Percentiles rank a stretch among this genome's conserved stretches.
phyloP scores from a whole-genome alignment of 2,329 filamentous ascomycete species.

The Aspergillus spinulosporus region DNA sequence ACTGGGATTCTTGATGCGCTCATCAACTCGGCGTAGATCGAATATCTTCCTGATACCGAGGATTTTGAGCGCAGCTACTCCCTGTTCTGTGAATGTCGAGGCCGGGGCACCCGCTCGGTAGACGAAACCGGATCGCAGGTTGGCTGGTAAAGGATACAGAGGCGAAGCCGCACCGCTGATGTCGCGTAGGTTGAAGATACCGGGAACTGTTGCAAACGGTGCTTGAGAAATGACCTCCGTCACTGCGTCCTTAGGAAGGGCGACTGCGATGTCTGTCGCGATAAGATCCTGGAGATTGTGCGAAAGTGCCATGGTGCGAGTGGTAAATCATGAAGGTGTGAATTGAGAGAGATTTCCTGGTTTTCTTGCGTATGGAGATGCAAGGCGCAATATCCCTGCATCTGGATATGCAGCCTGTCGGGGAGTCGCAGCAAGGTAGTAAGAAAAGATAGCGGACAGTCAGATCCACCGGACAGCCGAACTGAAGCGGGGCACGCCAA shows the following conservation, averaged over 20 bases:
- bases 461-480: not conserved
- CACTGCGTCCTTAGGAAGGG: constrained; percentile 25
- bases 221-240: constrained; percentile 27
- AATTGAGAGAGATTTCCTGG: not conserved
- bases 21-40: constrained; percentile 63
- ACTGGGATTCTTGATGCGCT: constrained; percentile 46
- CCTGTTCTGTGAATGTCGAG: constrained; percentile 55
- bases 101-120: constrained; percentile 49
- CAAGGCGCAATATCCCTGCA: not conserved
- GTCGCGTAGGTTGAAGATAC: constrained; percentile 32
- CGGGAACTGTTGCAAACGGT: constrained; percentile 29
- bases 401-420: not conserved
- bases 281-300: constrained; percentile 25
- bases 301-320: not conserved
- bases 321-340: not conserved
- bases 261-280: constrained; percentile 25
- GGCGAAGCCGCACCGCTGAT: constrained; percentile 23
- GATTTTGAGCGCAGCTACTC: constrained; percentile 52
- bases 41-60: constrained; percentile 66
- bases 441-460: not conserved
- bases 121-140: constrained; percentile 67
- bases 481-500: not conserved
- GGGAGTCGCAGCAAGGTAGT: not conserved
- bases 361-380: not conserved
- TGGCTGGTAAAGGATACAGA: constrained; percentile 43